These are phyloP conservation scores for Aspergillus neoniger DNA, from an alignment of 2,329 filamentous ascomycete genomes.

Conservation along the genomic window DNA sequence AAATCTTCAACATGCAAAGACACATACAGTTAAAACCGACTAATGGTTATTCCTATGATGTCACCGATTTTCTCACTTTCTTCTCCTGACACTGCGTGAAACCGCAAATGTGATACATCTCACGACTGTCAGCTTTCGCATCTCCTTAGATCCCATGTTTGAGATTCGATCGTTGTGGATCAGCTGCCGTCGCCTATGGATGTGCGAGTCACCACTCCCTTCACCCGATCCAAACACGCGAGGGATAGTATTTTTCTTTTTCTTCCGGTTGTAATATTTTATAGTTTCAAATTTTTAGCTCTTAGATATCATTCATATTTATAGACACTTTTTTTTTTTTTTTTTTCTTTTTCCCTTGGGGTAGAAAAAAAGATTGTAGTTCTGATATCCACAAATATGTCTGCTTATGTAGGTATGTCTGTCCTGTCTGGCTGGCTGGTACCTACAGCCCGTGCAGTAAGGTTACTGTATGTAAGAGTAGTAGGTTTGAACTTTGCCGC, in stretches of 20 bases:
- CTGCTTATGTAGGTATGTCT: neutral
- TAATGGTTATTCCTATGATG: neutral
- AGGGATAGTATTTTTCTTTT: neutral
- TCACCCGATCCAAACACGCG: neutral
- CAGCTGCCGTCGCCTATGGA: neutral
- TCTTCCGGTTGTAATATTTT: no score
- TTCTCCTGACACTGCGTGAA: neutral
- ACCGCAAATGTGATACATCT: neutral
- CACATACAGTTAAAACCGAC: no score
- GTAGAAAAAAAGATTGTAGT: no score
- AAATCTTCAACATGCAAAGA: no score
- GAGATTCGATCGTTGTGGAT: neutral
- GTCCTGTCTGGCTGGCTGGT: neutral
- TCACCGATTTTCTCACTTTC: neutral
- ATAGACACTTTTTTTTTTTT: no score
- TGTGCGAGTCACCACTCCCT: neutral
- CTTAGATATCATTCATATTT: no score
- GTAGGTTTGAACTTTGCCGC: neutral
- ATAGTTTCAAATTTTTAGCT: no score
- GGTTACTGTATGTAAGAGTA: neutral
- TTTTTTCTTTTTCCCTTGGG: neutral
- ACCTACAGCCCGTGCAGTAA: neutral
- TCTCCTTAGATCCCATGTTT: constrained; percentile 1
- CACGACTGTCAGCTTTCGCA: neutral
- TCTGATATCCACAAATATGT: neutral